Base-by-base conservation (phyloP, 2,329 filamentous ascomycete species). In the Coniella lustricola region DNA sequence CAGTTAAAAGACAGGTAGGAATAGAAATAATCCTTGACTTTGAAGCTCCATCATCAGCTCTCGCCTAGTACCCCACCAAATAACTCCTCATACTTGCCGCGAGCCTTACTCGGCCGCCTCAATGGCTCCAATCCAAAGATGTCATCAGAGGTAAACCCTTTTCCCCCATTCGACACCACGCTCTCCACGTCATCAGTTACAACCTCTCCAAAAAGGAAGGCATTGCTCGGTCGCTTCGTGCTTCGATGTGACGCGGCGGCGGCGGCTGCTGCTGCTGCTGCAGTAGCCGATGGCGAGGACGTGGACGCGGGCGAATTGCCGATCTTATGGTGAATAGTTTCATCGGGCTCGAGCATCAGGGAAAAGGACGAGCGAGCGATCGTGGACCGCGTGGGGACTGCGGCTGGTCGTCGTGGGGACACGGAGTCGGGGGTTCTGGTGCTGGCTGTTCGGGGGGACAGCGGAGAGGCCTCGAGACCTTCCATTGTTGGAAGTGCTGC, bases 351-450 rank as follows among this genome's bases (percentile, higher is more conserved):
- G 2, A 90, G 71, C 84, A 90, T 90, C 83, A 84, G 89, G 1
- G 85, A 82, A 62, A 88, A 90, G 3, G 82, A 85, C 7, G 85
- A 88, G 55, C 87, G 84, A 1, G 84, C 83, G 31, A 89, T 72
- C 0, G 75, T 79, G 3, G 84, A 85, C 18, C 83, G 75, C 17
- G 79, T 79, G 0, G 78, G 79, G 14, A 81, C 74, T 2, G 76
- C 67, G 38, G 62, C 66, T 54, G 12, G 65, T 62, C 10, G 64
- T 55, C 53, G 65, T 7, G 48, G 44, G 14, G 44, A 29, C 12
- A 37, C 13, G 31, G 35, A 14, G 14, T 21, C 17, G 2, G 41
- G 47, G 8, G 25, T 25, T 14, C n/a, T 5, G n/a, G 46, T 4
- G 7, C 42, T 12, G 16, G 50, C 34, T 1, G 49, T 21, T 29